Conservation (phyloP, 345 rosid genomes). For the Eutrema yunnanense region DNA sequence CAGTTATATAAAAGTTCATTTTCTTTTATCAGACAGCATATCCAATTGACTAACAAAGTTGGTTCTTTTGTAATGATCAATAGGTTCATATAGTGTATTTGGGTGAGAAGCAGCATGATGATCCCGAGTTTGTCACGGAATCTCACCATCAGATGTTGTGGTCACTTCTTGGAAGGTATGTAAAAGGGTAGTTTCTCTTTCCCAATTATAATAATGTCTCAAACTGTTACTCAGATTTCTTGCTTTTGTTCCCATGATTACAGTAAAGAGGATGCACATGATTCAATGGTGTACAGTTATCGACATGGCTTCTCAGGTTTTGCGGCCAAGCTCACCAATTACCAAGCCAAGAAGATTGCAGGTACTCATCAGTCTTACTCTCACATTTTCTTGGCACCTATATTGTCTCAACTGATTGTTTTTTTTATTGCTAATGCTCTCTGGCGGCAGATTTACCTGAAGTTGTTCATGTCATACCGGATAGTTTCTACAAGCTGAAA, state of each 20-base stretch:
- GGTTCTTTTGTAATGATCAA: neutral
- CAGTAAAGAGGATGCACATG: slow-evolving; percentile 36
- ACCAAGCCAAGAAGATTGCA: slow-evolving; percentile 33
- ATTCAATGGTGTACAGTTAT: slow-evolving; percentile 43
- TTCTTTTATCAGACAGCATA: neutral
- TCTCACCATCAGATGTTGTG: slow-evolving; percentile 30
- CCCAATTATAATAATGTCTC: neutral
- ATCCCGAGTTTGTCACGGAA: slow-evolving; percentile 24
- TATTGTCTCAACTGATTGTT: too few relatives aligned
- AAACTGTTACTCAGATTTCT: neutral
- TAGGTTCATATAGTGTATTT: slow-evolving; percentile 37
- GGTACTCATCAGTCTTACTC: neutral
- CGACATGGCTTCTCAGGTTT: slow-evolving; percentile 44
- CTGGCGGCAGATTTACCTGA: slow-evolving; percentile 26
- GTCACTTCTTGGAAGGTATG: slow-evolving; percentile 31
- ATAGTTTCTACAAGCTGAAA: slow-evolving; percentile 25
- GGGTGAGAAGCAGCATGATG: slow-evolving; percentile 35
- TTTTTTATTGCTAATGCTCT: too few relatives aligned
- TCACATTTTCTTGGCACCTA: neutral
- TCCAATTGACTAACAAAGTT: neutral
- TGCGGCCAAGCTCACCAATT: slow-evolving; percentile 40
- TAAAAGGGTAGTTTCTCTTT: neutral
- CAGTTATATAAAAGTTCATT: neutral
- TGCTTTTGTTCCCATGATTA: slow-evolving; percentile 7
- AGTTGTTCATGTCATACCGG: slow-evolving; percentile 35